phyloP scores from a whole-genome alignment of 768 basidiomycete species.

The Tulasnella calospora region DNA sequence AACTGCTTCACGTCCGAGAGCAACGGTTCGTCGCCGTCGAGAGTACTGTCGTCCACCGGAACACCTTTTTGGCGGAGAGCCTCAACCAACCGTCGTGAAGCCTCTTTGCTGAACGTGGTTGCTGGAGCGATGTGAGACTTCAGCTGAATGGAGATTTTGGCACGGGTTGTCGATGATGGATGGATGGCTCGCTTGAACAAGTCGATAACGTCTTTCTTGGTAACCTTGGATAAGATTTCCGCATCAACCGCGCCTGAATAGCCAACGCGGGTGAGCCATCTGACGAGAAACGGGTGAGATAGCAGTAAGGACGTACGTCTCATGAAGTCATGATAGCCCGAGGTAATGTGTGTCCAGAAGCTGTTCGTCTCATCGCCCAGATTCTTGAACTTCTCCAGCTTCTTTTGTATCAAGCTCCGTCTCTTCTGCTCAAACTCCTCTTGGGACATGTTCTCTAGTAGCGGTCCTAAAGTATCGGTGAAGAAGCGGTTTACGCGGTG shows the following conservation, averaged over 20 bases:
- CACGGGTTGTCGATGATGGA: constrained; percentile 59
- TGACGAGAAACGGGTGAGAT: not conserved
- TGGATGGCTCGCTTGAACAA: constrained; percentile 69
- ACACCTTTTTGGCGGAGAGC: constrained; percentile 48
- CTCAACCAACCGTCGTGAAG: constrained; percentile 57
- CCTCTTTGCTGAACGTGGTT: constrained; percentile 57
- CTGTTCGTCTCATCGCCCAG: constrained; percentile 68
- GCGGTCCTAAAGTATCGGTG: constrained; percentile 55
- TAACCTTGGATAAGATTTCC: constrained; percentile 54
- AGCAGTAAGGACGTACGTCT: constrained; percentile 48
- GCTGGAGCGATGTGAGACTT: constrained; percentile 58
- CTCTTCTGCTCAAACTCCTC: constrained; percentile 78
- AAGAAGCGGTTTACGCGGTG: constrained; percentile 85
- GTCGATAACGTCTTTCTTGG: constrained; percentile 66
- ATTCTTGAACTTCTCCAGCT: constrained; percentile 86
- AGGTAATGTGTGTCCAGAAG: constrained; percentile 67
- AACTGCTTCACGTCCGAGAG: constrained; percentile 58
- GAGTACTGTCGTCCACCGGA: constrained; percentile 47
- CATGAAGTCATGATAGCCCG: constrained; percentile 80
- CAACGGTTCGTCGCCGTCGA: constrained; percentile 44
- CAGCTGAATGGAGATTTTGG: constrained; percentile 82
- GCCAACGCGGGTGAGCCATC: not conserved
- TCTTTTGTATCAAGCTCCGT: constrained; percentile 67
- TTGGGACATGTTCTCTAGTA: constrained; percentile 61
- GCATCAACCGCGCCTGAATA: constrained; percentile 68